These are phyloP conservation scores for Aspergillus olivimuriae DNA, from an alignment of 495 filamentous ascomycete genomes.

Conservation along the genomic window DNA sequence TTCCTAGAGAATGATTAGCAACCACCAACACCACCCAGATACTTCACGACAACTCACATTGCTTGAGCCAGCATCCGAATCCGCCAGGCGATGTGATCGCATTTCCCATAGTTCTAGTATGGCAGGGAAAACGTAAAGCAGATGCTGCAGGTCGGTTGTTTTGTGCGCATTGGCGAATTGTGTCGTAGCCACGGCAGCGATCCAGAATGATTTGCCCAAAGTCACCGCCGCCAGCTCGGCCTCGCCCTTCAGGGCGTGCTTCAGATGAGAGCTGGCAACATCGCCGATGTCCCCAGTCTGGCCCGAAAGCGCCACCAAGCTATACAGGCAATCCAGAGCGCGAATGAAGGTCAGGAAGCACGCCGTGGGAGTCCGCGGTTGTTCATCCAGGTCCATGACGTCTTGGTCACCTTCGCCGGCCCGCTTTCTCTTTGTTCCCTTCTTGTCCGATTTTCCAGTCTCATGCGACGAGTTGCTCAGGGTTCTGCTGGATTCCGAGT, in stretches of 20 bases:
- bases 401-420: conserved; percentile 25
- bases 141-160: conserved; percentile 35
- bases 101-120: conserved; percentile 41
- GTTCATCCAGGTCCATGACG: conserved; percentile 32
- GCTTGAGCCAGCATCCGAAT: conserved; percentile 32
- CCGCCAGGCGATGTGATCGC: conserved; percentile 33
- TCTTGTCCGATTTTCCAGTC: conserved; percentile 24
- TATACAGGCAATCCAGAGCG: conserved; percentile 34
- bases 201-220: conserved; percentile 33
- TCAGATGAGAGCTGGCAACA: conserved; percentile 46
- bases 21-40: conserved; percentile 2
- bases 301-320: conserved; percentile 22
- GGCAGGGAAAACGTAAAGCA: conserved; percentile 33
- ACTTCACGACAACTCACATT: conserved; percentile 25
- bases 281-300: conserved; percentile 24
- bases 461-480: conserved; percentile 27
- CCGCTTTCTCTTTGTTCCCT: conserved; percentile 43
- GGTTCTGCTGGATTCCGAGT: conserved; percentile 35
- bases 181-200: conserved; percentile 29
- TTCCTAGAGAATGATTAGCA: conserved; percentile 14
- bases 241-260: conserved; percentile 41
- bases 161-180: conserved; percentile 28
- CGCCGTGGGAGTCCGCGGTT: conserved; percentile 28
- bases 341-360: conserved; percentile 38
- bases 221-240: conserved; percentile 42